Base-by-base conservation (phyloP, 148 eudicot genomes). In the Drosera capensis region DNA sequence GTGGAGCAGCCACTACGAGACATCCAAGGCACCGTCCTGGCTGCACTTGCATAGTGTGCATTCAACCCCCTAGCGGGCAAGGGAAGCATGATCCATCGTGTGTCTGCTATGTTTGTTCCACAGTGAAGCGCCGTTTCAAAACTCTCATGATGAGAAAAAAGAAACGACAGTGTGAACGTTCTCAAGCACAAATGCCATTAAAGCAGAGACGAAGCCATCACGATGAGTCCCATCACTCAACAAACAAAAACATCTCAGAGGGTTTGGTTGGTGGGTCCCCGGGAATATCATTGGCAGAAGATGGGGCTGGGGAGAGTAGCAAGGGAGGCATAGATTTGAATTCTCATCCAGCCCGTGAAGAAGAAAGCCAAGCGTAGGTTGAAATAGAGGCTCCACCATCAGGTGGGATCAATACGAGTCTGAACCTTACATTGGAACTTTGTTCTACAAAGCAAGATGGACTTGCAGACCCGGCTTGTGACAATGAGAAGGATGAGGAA, bases 11-110 rank as follows among this genome's bases (percentile, higher is more conserved):
- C 34, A 81, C 92, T 37, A 74, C 92, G 49, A 81, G 60, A 63
- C 92, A 81, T 56, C 92, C 92, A 8, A 63, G 92, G 64, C 92
- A 81, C 44, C 80, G 85, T 13, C 74, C 79, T 14, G 92, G 85
- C 19, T 81, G 92, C 54, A 66, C 81, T 5, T 81, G 92, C 64
- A 81, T 81, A 16, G 92, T 81, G 20, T 81, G 92, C 64, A 81
- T 78, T 36, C 85, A 81, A 51, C 92, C 85, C 12, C 85, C 92
- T 0, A 81, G 85, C 26, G 85, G 85, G 26, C 77, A 81, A 45
- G 92, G 92, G 45, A 81, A 81, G 52, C 85, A 81, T 65, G 71
- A 77, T 38, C 79, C 92, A 17, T 68, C 65, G 0, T 81, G 92
- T 67, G 67, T 63, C 0, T 81, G 92, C 63, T 71, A 67, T 9